Base-by-base conservation (phyloP, 2,329 filamentous ascomycete species). In the Parasarocladium wereldwijsianum region DNA sequence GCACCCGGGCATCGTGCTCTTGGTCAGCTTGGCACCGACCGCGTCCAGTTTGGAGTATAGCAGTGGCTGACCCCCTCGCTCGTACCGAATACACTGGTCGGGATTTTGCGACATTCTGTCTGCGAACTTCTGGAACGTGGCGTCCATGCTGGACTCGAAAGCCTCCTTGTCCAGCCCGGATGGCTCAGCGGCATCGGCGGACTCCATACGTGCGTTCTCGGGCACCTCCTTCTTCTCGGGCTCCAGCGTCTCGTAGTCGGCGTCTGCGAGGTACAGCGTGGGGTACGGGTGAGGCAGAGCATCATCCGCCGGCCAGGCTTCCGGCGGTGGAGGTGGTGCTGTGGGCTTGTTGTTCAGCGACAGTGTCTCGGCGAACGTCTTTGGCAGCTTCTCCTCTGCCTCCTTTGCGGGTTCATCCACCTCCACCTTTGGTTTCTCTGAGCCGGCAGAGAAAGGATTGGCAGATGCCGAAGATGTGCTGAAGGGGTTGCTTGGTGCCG, bases 241-340 rank as follows among this genome's bases (percentile, higher is more conserved):
- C 37, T 83, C 82, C 16, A 96, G 68, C 4, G 79, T 81, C 53
- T 98, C 90, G 55, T 83, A 93, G 46, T 93, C 87, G 30, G 87
- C 87, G 42, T 96, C 90, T 29, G 77, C 64, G 25, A 87, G 72
- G 58, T 84, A 82, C 46, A 78, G 80, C 17, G 68, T 58, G 1
- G 83, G 78, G 53, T 86, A 96, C 0, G 84, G 62, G 2, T 61
- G 36, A 0, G 83, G 80, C 40, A 81, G 76, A 0, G 64, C 55
- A 2, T 70, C 62, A 22, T 62, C 55, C 9, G 65, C 47, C 1
- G 87, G 87, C 86, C 86, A 96, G 7, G 83, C 77, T 40, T 84
- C 70, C 1, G 66, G 57, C 0, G 70, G 60, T 0, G 52, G 41
- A 21, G 45, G 41, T 4, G 39, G 43, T 12, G 34, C 32, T 11